Percentiles rank a stretch among this genome's conserved stretches.
Evolutionary conservation across 306 rosid species (phyloP).

Genomic region (Trifolium dubium): DNA sequence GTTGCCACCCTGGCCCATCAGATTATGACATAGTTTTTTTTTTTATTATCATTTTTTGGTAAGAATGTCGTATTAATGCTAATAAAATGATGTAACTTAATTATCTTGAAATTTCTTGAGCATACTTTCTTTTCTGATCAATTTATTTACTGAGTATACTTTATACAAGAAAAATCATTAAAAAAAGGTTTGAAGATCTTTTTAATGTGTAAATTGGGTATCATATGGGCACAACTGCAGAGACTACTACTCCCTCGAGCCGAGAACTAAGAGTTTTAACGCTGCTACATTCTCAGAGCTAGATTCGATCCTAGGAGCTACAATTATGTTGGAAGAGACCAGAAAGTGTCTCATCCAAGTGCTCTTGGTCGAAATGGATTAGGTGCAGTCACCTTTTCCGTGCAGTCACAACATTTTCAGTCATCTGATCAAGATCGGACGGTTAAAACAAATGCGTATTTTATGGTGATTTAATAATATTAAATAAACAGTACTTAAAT

Average conservation of each 20-base stretch:
- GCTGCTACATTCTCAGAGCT: not conserved
- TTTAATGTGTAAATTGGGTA: too few relatives aligned
- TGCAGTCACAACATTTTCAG: too few relatives aligned
- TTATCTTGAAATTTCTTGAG: not conserved
- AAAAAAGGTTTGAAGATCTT: too few relatives aligned
- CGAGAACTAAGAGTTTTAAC: not conserved
- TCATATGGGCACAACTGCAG: not conserved
- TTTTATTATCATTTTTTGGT: not conserved
- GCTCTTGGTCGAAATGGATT: not conserved
- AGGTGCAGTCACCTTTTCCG: too few relatives aligned
- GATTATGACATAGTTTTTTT: not conserved
- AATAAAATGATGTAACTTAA: not conserved
- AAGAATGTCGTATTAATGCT: conserved; percentile 2
- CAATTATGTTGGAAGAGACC: too few relatives aligned
- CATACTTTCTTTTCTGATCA: not conserved
- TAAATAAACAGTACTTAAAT: too few relatives aligned
- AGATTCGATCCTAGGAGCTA: not conserved
- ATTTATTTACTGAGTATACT: not conserved
- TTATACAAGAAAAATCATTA: not conserved
- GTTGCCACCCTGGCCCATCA: conserved; percentile 23
- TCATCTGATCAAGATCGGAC: too few relatives aligned
- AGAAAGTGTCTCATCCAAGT: not conserved
- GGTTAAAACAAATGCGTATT: too few relatives aligned
- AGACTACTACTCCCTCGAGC: not conserved
- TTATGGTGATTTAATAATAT: too few relatives aligned